Evolutionary conservation across 306 rosid species (phyloP), one percentile per base, ranked within the genome.

Genomic region (Astragalus glycyphyllos): DNA sequence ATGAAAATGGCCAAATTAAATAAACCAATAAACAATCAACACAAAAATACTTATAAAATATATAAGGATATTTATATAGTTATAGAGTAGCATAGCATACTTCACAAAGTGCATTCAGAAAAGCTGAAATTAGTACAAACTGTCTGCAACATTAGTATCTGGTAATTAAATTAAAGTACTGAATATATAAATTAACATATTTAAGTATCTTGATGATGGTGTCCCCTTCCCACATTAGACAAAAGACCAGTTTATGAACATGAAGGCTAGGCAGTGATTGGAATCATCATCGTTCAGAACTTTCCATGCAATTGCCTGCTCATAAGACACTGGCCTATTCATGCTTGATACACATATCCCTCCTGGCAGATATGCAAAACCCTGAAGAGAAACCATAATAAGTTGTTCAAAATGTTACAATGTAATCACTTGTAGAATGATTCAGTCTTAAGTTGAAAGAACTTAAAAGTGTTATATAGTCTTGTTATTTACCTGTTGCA

Each of bases 241-340:
- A 75, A 95, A 95, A 77, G 99, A 91, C 99, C 99, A 95, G 79
- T 88, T 95, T 64, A 88, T 38, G 78, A 95, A 95, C 96, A 91
- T 89, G 82, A 95, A 84, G 3, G 97, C 97, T 61, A 95, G 80
- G 72, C 97, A 95, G 81, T 95, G 99, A 78, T 91, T 91, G 57
- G 97, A 85, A 55, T 91, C 96, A 11, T 95, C 96, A 5, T 95
- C 97, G 29, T 85, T 79, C 0, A 91, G 87, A 72, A 95, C 97
- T 83, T 95, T 95, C 99, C 99, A 95, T 1, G 96, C 94, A 20
- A 89, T 64, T 9, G 96, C 96, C 49, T 87, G 99, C 53, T 95
- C 99, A 40, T 91, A 95, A 0, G 99, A 87, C 20, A 91, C 89
- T 1, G 96, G 85, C 37, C 97, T 80, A 1, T 96, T 96, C 99